These are phyloP conservation scores for Austroboletus novae-zelandiae DNA, from an alignment of 1,284 basidiomycete species.

Conservation along the genomic window DNA sequence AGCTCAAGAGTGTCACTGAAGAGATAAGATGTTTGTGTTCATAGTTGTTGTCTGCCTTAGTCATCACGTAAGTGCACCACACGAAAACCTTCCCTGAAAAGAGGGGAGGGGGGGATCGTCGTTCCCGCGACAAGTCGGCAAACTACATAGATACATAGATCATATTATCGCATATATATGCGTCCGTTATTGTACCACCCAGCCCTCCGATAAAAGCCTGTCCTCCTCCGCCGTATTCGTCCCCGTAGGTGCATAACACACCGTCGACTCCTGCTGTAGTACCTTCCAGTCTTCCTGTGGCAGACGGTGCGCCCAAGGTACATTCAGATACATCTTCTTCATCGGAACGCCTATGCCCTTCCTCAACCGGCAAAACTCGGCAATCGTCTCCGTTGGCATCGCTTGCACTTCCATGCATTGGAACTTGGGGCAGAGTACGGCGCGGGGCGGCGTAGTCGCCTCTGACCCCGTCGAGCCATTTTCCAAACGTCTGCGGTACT, in stretches of 20 bases:
- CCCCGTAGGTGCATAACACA: slow-evolving; percentile 33
- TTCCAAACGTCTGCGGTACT: slow-evolving; percentile 18
- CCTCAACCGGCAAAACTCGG: slow-evolving; percentile 30
- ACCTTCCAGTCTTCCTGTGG: slow-evolving; percentile 15
- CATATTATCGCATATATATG: not conserved
- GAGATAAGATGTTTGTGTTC: too few relatives aligned
- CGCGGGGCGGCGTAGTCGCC: slow-evolving; percentile 3
- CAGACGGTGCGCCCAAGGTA: slow-evolving; percentile 19
- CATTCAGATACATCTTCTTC: slow-evolving; percentile 35
- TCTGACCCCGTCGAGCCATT: not conserved
- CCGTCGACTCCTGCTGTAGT: slow-evolving; percentile 18
- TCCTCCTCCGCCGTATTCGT: slow-evolving; percentile 39
- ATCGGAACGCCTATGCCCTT: slow-evolving; percentile 32
- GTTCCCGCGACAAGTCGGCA: too few relatives aligned
- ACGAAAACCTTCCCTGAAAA: too few relatives aligned
- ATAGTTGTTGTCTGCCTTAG: too few relatives aligned
- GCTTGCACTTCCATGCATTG: slow-evolving; percentile 41
- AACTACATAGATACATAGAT: not conserved
- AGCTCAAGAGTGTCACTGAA: too few relatives aligned
- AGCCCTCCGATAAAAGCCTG: slow-evolving; percentile 28
- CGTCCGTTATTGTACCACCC: slow-evolving; percentile 7
- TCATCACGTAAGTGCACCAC: too few relatives aligned
- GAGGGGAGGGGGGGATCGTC: too few relatives aligned
- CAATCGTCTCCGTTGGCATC: slow-evolving; percentile 24
- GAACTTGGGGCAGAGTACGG: slow-evolving; percentile 41